A percentile compares a stretch with the other conserved stretches of the same genome.
phyloP scores from a whole-genome alignment of 2,329 filamentous ascomycete genomes.

The Kalaharituber pfeilii region DNA sequence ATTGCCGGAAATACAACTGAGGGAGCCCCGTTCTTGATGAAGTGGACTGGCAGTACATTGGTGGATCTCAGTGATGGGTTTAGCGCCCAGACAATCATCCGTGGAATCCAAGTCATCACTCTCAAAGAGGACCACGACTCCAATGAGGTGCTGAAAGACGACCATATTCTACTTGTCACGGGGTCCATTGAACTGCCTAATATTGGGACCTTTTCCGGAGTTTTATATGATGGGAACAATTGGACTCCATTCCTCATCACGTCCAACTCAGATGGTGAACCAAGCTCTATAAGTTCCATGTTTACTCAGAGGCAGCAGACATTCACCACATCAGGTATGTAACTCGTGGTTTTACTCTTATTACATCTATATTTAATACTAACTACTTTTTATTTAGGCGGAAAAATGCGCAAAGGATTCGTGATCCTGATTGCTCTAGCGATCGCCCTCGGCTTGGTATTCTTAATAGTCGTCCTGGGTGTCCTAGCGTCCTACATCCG shows the following conservation, averaged over 20 bases:
- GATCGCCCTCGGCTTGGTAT: constrained; percentile 58
- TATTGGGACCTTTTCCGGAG: constrained; percentile 71
- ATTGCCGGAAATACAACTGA: constrained; percentile 53
- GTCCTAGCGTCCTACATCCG: constrained; percentile 58
- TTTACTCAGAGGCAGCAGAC: constrained; percentile 70
- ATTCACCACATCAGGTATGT: constrained; percentile 48
- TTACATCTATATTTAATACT: not conserved
- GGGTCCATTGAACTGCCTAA: constrained; percentile 58
- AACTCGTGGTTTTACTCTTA: not conserved
- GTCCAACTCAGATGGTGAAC: constrained; percentile 43
- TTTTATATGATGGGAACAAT: constrained; percentile 66
- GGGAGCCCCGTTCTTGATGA: constrained; percentile 59
- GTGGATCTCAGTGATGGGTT: constrained; percentile 44
- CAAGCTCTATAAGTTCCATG: constrained; percentile 60
- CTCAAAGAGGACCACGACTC: constrained; percentile 49
- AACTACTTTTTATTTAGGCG: constrained; percentile 26
- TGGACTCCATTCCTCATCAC: constrained; percentile 69
- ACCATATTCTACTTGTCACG: constrained; percentile 65
- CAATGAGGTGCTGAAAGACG: constrained; percentile 44
- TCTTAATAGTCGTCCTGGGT: constrained; percentile 58
- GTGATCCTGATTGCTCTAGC: constrained; percentile 66
- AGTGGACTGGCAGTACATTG: constrained; percentile 58
- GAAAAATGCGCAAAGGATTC: constrained; percentile 52
- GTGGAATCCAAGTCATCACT: constrained; percentile 64
- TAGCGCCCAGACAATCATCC: constrained; percentile 38